Percentiles rank a stretch among this genome's conserved stretches.
These are phyloP conservation scores for Flaveria ramosissima DNA, from an alignment of 129 eudicot genomes.

Conservation along the genomic window DNA sequence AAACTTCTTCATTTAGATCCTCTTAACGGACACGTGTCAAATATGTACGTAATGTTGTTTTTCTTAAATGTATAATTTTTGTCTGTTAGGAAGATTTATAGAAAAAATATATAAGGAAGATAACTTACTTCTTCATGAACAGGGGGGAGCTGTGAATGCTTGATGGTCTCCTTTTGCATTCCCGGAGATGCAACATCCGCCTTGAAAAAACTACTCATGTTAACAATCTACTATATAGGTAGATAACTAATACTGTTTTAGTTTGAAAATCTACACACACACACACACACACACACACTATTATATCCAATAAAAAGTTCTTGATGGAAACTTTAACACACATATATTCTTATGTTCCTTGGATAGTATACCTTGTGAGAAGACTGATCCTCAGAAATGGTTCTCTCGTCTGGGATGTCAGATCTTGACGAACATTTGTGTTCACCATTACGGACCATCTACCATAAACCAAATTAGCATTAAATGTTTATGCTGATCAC, in stretches of 20 bases:
- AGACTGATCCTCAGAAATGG: slow-evolving; percentile 62
- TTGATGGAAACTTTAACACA: background rate
- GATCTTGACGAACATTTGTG: slow-evolving; percentile 69
- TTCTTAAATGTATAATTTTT: background rate
- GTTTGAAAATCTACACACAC: background rate
- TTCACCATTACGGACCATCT: slow-evolving; percentile 92
- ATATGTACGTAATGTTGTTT: background rate
- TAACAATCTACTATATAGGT: slow-evolving; percentile 37
- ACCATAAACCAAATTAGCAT: slow-evolving; percentile 26
- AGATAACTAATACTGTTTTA: background rate
- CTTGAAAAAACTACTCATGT: slow-evolving; percentile 47
- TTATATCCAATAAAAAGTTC: background rate
- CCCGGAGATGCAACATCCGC: slow-evolving; percentile 42
- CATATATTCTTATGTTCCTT: background rate
- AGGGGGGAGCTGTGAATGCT: slow-evolving; percentile 47
- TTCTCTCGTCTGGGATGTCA: slow-evolving; percentile 60
- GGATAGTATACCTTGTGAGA: slow-evolving; percentile 38
- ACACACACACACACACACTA: background rate
- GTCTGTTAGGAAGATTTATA: background rate
- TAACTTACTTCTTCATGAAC: slow-evolving; percentile 69
- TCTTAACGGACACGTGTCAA: background rate
- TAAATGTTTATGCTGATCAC: background rate
- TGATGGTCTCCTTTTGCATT: slow-evolving; percentile 39
- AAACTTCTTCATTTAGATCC: slow-evolving; percentile 1
- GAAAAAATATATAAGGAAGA: slow-evolving; percentile 4